A percentile compares a stretch with the other conserved stretches of the same genome.
Evolutionary conservation across 2,329 filamentous ascomycete species (phyloP).

Genomic region (Cadophora sp.): DNA sequence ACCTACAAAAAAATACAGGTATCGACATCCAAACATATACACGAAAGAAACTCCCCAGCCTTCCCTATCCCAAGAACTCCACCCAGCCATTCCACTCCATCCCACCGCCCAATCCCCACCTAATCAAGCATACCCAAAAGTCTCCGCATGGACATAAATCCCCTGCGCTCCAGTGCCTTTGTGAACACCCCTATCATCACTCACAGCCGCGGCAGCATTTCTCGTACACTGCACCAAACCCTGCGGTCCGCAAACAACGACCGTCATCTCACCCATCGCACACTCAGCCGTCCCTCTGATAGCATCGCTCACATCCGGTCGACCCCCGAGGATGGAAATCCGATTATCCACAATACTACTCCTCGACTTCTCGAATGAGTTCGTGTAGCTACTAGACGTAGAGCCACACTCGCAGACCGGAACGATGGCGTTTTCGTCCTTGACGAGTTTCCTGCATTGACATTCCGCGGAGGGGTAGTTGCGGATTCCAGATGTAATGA

Average conservation of each 20-base stretch:
- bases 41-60: background rate
- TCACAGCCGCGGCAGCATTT: slow-evolving; percentile 59
- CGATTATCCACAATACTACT: slow-evolving; percentile 12
- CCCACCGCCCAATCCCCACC: background rate
- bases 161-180: slow-evolving; percentile 72
- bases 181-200: slow-evolving; percentile 70
- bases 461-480: background rate
- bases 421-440: background rate
- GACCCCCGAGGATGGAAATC: slow-evolving; percentile 50
- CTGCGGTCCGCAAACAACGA: slow-evolving; percentile 66
- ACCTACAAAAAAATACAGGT: background rate
- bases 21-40: background rate
- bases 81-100: background rate
- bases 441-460: background rate
- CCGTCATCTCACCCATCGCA: slow-evolving; percentile 66
- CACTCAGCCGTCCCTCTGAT: slow-evolving; percentile 62
- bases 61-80: background rate
- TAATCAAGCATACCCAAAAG: slow-evolving; percentile 53
- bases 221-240: slow-evolving; percentile 62
- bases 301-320: slow-evolving; percentile 58
- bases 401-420: slow-evolving; percentile 11
- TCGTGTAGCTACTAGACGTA: background rate
- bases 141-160: slow-evolving; percentile 65
- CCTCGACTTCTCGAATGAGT: slow-evolving; percentile 6
- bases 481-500: slow-evolving; percentile 1